These are phyloP conservation scores for Mycena metata DNA, from an alignment of 768 basidiomycete genomes.

Conservation along the genomic window DNA sequence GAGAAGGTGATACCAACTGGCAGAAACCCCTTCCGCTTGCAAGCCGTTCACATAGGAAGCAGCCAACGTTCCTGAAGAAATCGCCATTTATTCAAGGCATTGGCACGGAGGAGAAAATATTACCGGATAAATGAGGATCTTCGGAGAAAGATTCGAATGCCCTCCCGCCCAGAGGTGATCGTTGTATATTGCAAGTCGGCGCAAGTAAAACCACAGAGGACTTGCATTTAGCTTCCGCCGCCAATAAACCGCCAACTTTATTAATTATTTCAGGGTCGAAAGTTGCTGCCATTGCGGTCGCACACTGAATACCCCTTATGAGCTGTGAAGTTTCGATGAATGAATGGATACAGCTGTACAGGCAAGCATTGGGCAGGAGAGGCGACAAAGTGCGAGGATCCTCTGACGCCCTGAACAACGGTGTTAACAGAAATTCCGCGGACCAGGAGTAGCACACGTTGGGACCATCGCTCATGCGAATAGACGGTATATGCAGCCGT, in stretches of 20 bases:
- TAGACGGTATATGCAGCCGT: conserved; percentile 71
- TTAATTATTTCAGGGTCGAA: conserved; percentile 73
- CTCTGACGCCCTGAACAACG: conserved; percentile 69
- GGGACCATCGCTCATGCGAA: conserved; percentile 82
- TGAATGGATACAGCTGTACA: conserved; percentile 50
- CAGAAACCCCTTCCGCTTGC: conserved; percentile 74
- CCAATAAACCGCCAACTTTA: conserved; percentile 71
- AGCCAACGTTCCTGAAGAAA: conserved; percentile 63
- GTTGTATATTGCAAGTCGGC: conserved; percentile 78
- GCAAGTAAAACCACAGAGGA: conserved; percentile 75
- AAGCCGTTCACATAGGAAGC: conserved; percentile 79
- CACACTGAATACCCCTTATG: conserved; percentile 57
- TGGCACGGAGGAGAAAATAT: conserved; percentile 1
- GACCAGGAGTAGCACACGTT: conserved; percentile 50
- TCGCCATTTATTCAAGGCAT: not conserved
- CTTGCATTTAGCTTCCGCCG: conserved; percentile 74
- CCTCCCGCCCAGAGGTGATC: conserved; percentile 71
- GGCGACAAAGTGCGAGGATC: conserved; percentile 73
- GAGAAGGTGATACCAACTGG: conserved; percentile 52
- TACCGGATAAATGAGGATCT: conserved; percentile 77
- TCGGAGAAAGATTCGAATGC: conserved; percentile 82
- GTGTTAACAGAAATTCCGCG: conserved; percentile 13
- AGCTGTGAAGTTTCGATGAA: not conserved
- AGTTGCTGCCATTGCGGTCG: conserved; percentile 78
- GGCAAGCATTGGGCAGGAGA: conserved; percentile 77